phyloP scores from a whole-genome alignment of 805 yeast genomes.

The Candida parachauliodes region DNA sequence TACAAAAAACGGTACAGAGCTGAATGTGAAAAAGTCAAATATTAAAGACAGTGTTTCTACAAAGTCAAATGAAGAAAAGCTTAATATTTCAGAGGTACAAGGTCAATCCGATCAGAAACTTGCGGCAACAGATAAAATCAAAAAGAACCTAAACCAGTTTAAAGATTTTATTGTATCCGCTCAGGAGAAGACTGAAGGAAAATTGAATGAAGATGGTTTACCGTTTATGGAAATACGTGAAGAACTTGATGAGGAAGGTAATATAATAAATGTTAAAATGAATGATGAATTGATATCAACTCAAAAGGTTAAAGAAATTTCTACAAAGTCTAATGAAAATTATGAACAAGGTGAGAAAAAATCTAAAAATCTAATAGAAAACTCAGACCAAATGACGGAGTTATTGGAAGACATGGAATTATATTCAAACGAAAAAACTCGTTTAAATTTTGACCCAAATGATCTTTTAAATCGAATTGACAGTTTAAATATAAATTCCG shows the following conservation, averaged over 20 bases:
- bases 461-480: constrained; percentile 24
- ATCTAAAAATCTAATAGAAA: not conserved
- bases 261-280: constrained; percentile 43
- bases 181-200: constrained; percentile 7
- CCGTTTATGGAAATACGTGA: constrained; percentile 84
- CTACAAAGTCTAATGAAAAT: not conserved
- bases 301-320: not conserved
- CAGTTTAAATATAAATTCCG: constrained; percentile 19
- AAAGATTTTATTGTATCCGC: constrained; percentile 11
- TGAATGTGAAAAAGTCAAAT: constrained; percentile 23
- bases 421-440: not conserved
- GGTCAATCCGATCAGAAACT: constrained; percentile 37
- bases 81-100: too few relatives aligned
- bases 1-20: too few relatives aligned
- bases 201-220: constrained; percentile 42
- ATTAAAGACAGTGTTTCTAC: too few relatives aligned
- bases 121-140: constrained; percentile 33
- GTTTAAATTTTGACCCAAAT: constrained; percentile 13
- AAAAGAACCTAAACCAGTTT: constrained; percentile 21
- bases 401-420: constrained; percentile 30
- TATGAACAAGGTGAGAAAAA: not conserved
- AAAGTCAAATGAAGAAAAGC: too few relatives aligned
- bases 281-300: constrained; percentile 10
- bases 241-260: constrained; percentile 75
- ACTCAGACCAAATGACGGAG: constrained; percentile 21